These are phyloP conservation scores for Nasturtium officinale DNA, from an alignment of 345 rosid genomes.

Conservation along the genomic window DNA sequence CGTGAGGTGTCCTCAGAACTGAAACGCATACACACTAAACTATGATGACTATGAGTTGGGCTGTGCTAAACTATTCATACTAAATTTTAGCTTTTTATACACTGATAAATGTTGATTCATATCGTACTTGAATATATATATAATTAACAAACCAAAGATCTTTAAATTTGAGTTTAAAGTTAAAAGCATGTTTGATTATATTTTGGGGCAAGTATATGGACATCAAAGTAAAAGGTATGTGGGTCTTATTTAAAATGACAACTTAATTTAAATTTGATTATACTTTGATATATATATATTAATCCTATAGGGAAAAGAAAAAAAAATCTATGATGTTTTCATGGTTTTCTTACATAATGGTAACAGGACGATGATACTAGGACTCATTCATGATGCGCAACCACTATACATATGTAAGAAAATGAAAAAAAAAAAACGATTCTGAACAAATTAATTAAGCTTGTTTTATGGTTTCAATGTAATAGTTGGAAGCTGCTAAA, in stretches of 20 bases:
- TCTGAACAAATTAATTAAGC: constrained; percentile 14
- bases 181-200: neutral
- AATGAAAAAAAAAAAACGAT: neutral
- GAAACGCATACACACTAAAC: neutral
- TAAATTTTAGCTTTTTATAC: neutral
- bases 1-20: neutral
- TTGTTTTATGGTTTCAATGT: constrained; percentile 34
- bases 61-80: neutral
- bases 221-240: neutral
- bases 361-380: neutral
- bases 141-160: neutral
- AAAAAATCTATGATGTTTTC: neutral
- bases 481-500: constrained; percentile 41
- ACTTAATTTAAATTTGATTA: neutral
- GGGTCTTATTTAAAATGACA: neutral
- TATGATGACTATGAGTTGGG: neutral
- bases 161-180: neutral
- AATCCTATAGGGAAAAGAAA: neutral
- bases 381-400: neutral
- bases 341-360: neutral
- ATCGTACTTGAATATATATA: neutral
- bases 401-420: too few species aligned
- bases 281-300: neutral
- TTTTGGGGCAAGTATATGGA: neutral
- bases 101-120: neutral